Conservation (phyloP, 2,329 filamentous ascomycete genomes). For the Aspergillus versicolor region DNA sequence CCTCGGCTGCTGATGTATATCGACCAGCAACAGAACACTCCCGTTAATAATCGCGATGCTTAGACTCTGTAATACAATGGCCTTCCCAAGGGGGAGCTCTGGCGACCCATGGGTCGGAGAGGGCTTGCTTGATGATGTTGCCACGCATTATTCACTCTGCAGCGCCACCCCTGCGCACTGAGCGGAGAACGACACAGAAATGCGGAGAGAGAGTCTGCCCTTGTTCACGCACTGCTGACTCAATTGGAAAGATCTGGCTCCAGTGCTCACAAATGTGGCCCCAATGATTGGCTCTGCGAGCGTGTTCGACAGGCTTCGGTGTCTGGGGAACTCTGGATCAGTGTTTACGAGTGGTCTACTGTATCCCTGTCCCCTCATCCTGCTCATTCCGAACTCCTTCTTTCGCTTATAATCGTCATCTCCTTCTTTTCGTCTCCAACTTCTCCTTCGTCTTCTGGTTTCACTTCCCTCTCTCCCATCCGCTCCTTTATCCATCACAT, state of each 20-base stretch:
- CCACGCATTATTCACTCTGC: background rate
- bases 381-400: conserved; percentile 16
- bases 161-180: background rate
- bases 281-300: conserved; percentile 17
- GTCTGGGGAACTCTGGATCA: conserved; percentile 4
- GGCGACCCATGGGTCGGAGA: background rate
- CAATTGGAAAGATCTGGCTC: conserved; percentile 19
- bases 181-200: conserved; percentile 8
- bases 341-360: conserved; percentile 11
- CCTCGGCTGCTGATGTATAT: background rate
- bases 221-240: conserved; percentile 17
- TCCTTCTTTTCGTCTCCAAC: conserved; percentile 11
- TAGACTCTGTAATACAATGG: background rate
- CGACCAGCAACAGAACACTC: background rate
- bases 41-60: background rate
- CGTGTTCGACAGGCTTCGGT: conserved; percentile 11
- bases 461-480: conserved; percentile 5
- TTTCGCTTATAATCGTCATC: conserved; percentile 10
- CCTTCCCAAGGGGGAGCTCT: background rate
- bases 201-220: conserved; percentile 17
- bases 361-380: conserved; percentile 19
- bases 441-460: conserved; percentile 13
- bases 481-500: conserved; percentile 8
- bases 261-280: conserved; percentile 14
- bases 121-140: background rate